phyloP scores from a whole-genome alignment of 2,329 filamentous ascomycete genomes.

The Mycogone perniciosa region DNA sequence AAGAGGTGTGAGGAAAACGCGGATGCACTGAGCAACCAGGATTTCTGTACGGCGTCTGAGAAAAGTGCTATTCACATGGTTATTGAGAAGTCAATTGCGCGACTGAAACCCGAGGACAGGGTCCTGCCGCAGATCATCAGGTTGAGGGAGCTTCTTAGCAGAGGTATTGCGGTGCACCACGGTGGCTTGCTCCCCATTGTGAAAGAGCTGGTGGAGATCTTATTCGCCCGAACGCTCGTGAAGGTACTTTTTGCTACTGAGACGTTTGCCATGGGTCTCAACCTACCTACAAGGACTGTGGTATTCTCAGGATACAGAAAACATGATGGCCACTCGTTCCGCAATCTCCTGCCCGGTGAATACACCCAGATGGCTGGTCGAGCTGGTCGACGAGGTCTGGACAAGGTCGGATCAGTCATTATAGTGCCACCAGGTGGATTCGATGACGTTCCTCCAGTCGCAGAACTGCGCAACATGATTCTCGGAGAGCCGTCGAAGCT shows the following conservation, averaged over 20 bases:
- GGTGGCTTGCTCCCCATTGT: constrained; percentile 92
- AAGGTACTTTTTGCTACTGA: constrained; percentile 97
- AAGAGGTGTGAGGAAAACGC: constrained; percentile 97
- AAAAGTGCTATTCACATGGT: constrained; percentile 98
- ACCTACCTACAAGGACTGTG: constrained; percentile 89
- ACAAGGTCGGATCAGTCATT: constrained; percentile 89
- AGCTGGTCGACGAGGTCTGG: constrained; percentile 86
- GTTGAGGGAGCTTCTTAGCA: constrained; percentile 73
- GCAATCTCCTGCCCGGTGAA: constrained; percentile 86
- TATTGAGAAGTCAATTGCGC: constrained; percentile 87
- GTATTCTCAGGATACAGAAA: constrained; percentile 97
- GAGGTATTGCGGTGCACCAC: constrained; percentile 94
- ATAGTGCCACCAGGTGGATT: constrained; percentile 74
- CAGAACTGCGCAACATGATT: constrained; percentile 85
- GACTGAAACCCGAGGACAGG: constrained; percentile 85
- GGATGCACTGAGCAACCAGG: constrained; percentile 87
- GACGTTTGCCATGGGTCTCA: constrained; percentile 97
- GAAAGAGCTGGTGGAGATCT: constrained; percentile 93
- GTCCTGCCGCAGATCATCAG: constrained; percentile 87
- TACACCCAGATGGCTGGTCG: constrained; percentile 98
- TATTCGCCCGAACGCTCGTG: constrained; percentile 90
- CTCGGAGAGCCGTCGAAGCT: constrained; percentile 92
- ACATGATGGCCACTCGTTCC: constrained; percentile 86
- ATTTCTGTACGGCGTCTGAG: constrained; percentile 87
- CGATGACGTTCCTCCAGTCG: constrained; percentile 82